A percentile compares a stretch with the other conserved stretches of the same genome.
phyloP scores from a whole-genome alignment of 495 filamentous ascomycete genomes.

The Annulohypoxylon nitens region DNA sequence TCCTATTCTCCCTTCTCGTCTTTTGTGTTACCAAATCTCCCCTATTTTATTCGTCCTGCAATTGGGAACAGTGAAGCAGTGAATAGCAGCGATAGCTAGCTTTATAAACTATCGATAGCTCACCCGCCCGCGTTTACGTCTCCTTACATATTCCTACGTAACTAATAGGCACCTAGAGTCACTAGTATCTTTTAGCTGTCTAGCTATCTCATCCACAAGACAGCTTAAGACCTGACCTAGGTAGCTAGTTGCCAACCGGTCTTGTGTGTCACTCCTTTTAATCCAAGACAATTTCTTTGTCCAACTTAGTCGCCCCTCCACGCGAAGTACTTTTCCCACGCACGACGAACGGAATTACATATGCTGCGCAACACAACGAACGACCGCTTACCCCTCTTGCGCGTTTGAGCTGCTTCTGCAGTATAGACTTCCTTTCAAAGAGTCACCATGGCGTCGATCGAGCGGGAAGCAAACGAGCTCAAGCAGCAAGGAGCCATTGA shows the following conservation, averaged over 20 bases:
- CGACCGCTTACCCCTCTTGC: conserved; percentile 9
- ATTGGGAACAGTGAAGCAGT: conserved; percentile 18
- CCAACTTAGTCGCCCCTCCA: conserved; percentile 11
- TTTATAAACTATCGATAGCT: conserved; percentile 33
- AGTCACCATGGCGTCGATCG: conserved; percentile 56
- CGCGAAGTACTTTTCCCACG: not conserved
- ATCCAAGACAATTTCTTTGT: conserved; percentile 19
- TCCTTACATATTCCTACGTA: conserved; percentile 25
- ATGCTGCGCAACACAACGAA: conserved; percentile 22
- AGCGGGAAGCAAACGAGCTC: conserved; percentile 67
- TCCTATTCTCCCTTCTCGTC: not conserved
- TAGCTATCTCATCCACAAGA: conserved; percentile 16
- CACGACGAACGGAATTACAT: conserved; percentile 16
- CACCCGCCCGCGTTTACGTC: conserved; percentile 35
- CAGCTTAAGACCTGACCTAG: conserved; percentile 20
- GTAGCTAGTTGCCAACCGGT: conserved; percentile 2
- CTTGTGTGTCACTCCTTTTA: conserved; percentile 29
- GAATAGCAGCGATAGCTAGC: not conserved
- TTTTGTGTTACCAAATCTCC: conserved; percentile 14
- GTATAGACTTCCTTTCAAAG: conserved; percentile 16
- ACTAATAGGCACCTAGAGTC: conserved; percentile 30
- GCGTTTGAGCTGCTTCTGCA: conserved; percentile 45
- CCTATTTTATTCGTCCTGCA: conserved; percentile 1
- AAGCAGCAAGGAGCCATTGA: conserved; percentile 84
- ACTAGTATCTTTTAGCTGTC: conserved; percentile 33